phyloP scores from a whole-genome alignment of 176 grass and related monocot species.

The Stipa capillata region DNA sequence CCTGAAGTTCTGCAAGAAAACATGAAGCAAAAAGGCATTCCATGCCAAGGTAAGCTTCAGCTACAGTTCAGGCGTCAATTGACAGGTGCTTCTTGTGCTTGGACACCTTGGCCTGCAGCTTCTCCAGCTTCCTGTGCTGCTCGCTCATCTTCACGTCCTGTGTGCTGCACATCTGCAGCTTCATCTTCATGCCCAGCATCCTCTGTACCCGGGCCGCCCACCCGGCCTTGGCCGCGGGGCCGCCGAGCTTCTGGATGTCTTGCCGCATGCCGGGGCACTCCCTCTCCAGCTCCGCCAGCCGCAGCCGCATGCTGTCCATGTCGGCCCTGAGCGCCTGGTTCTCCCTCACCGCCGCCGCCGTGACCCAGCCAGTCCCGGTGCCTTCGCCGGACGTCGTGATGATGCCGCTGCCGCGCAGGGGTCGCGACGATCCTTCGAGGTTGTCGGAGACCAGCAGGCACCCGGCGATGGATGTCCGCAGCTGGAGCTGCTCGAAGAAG shows the following conservation, averaged over 20 bases:
- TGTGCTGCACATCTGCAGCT: constrained; percentile 54
- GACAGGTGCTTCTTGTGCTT: constrained; percentile 51
- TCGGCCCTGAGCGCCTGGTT: constrained; percentile 42
- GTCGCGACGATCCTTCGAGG: constrained; percentile 21
- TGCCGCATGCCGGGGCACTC: constrained; percentile 43
- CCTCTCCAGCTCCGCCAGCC: constrained; percentile 49
- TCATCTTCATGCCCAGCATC: constrained; percentile 36
- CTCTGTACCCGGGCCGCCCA: constrained; percentile 21
- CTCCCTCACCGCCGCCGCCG: constrained; percentile 28
- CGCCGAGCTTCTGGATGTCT: constrained; percentile 37
- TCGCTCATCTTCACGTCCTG: constrained; percentile 30
- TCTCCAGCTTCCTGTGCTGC: constrained; percentile 36
- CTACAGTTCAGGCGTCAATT: background rate
- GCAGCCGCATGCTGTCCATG: constrained; percentile 39
- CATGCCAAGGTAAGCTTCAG: background rate
- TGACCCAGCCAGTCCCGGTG: constrained; percentile 3
- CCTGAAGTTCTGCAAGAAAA: background rate
- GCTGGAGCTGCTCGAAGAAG: constrained; percentile 66
- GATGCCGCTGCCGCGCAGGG: background rate
- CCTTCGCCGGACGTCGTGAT: background rate
- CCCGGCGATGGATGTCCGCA: constrained; percentile 31
- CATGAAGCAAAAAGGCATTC: background rate
- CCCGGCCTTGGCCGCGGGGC: background rate
- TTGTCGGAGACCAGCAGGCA: constrained; percentile 24
- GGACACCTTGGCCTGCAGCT: constrained; percentile 43